Evolutionary conservation across 495 filamentous ascomycete genomes (phyloP), one percentile per base, ranked within the genome.

Genomic region (Annulohypoxylon bovei): DNA sequence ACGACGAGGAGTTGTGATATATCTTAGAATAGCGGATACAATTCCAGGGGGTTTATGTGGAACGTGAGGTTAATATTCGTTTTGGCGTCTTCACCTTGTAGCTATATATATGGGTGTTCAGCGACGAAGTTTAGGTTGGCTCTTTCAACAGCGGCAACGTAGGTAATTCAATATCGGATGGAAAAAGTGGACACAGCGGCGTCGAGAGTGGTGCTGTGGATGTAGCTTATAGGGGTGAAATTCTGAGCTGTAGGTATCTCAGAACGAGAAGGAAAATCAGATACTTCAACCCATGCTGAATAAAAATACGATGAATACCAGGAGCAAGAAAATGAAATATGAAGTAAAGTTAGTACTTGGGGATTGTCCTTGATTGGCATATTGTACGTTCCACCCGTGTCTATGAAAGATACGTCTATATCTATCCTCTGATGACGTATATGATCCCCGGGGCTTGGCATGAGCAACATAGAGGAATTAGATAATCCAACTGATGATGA

Each of bases 71-170:
- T 20, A 12, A 39, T 23, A 44, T 46, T 5, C 37, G 46, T 22
- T 39, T 39, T 39, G 23, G 16, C 42, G 35, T 42, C 50, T 54
- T 35, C 16, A n/a, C 12, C 14, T 53, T 18, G n/a, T 28, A 7
- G 25, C 3, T 46, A 22, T 4, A 2, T 12, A 50, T 30, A 35
- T 56, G 18, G 8, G 53, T 23, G 20, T 39, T 14, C 20, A 7
- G 27, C 33, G 33, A 39, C 20, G 53, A 56, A 56, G 12, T 39
- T 56, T 1, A 6, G 20, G 53, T 37, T 37, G 11, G 53, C 53
- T 56, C 33, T 55, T 47, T 56, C 53, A 53, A 53, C 49, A 53
- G 53, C 33, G 53, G 20, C 33, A 56, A 39, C 53, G 27, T 20
- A 22, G 18, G 6, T 28, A 53, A 35, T 35, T 20, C 14, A 33